These are phyloP conservation scores for Quambalaria eucalypti DNA, from an alignment of 1,284 basidiomycete species.

Conservation along the genomic window DNA sequence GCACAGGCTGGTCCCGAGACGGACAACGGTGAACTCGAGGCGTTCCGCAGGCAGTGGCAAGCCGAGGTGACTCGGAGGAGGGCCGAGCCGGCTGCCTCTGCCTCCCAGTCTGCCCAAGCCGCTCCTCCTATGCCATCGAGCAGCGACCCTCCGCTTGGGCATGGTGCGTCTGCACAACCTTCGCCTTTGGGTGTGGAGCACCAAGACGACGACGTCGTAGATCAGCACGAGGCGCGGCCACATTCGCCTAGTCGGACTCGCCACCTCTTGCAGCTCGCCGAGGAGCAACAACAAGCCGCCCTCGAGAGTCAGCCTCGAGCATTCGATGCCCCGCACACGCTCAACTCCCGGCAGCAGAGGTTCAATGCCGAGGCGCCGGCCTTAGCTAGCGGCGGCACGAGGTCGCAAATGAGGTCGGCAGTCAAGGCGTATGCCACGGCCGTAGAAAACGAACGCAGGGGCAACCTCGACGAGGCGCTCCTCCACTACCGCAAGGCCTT, in stretches of 20 bases:
- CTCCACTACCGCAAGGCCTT: slow-evolving; percentile 30
- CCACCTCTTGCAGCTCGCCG: neutral
- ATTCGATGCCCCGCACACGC: slow-evolving; percentile 6
- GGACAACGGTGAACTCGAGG: slow-evolving; percentile 22
- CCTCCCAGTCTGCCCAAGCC: neutral
- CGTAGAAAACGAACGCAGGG: slow-evolving; percentile 29
- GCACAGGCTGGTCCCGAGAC: neutral
- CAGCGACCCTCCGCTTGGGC: neutral
- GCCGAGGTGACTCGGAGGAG: slow-evolving; percentile 14
- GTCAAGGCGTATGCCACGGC: slow-evolving; percentile 28
- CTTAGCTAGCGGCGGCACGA: slow-evolving; percentile 10
- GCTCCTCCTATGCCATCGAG: neutral
- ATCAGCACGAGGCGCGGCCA: neutral
- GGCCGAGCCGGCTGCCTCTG: neutral
- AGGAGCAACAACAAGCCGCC: too few relatives aligned
- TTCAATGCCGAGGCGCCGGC: slow-evolving; percentile 10
- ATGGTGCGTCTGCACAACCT: slow-evolving; percentile 5
- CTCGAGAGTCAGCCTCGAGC: slow-evolving; percentile 6
- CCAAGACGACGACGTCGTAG: too few relatives aligned
- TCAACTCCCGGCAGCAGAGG: slow-evolving; percentile 1
- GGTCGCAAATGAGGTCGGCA: slow-evolving; percentile 18
- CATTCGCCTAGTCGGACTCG: slow-evolving; percentile 3
- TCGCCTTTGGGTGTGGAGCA: slow-evolving; percentile 5
- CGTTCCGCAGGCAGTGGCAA: slow-evolving; percentile 24
- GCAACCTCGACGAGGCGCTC: slow-evolving; percentile 26